phyloP scores from a whole-genome alignment of 768 basidiomycete species.

The Polyporus arcularius region DNA sequence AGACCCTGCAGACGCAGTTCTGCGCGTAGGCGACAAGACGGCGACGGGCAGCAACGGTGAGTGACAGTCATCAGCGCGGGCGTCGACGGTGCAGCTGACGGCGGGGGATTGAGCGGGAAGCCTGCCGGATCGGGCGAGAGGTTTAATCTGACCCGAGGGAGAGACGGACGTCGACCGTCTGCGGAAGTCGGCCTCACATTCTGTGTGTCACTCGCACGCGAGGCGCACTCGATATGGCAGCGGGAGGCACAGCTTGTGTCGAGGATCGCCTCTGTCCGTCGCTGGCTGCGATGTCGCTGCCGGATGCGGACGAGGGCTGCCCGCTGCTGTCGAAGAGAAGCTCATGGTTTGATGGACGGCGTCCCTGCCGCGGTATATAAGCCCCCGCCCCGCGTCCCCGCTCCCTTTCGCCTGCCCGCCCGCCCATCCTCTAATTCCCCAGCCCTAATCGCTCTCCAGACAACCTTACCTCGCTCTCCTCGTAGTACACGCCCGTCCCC shows the following conservation, averaged over 20 bases:
- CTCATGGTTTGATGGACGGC: slow-evolving; percentile 19
- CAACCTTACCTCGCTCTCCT: slow-evolving; percentile 9
- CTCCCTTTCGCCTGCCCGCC: slow-evolving; percentile 10
- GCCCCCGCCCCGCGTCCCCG: slow-evolving; percentile 17
- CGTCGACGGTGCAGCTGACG: not conserved
- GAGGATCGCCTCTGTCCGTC: slow-evolving; percentile 11
- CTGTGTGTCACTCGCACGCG: not conserved
- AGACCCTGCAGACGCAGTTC: too few relatives aligned
- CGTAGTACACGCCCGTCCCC: slow-evolving; percentile 6
- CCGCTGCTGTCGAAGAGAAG: slow-evolving; percentile 22
- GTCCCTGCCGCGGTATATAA: slow-evolving; percentile 18
- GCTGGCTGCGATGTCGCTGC: slow-evolving; percentile 10
- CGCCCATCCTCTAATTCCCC: slow-evolving; percentile 7
- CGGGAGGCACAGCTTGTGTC: not conserved
- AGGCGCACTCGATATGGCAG: not conserved
- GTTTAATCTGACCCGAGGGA: not conserved
- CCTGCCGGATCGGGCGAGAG: not conserved
- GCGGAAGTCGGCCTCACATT: not conserved
- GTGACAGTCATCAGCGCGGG: not conserved
- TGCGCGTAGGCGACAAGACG: not conserved
- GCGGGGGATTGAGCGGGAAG: not conserved
- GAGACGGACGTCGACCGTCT: not conserved
- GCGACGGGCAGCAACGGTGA: not conserved
- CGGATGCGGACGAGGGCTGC: slow-evolving; percentile 14
- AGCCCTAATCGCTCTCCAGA: slow-evolving; percentile 10